Base-by-base conservation (phyloP, 176 grass and related monocot genomes). In the Elaeis guineensis region DNA sequence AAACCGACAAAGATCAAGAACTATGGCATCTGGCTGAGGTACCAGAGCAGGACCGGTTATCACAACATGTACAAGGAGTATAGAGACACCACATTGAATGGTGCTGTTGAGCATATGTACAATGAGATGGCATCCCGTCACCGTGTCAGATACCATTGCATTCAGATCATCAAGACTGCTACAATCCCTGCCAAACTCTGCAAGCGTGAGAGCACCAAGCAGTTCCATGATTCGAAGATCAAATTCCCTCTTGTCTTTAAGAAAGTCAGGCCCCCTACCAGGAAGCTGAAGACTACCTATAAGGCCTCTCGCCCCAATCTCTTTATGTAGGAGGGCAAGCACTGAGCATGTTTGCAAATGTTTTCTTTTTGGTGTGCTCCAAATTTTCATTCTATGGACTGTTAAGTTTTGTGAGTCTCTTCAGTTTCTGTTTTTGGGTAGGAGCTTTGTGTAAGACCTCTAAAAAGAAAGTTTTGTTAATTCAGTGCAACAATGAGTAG, bases 31-130 rank as follows among this genome's bases (percentile, higher is more conserved):
- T 62, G 59, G 30, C 59, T 30, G 24, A 23, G 57, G 21, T 59
- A 59, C 57, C 57, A 59, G 57, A 59, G 57, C 57, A 28, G 57
- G 12, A 59, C 57, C 1, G 57, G 57, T 49, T 62, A 62, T 16
- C 59, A 62, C 59, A 62, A 62, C 29, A 62, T 62, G 59, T 62
- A 62, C 59, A 62, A 62, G 30, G 59, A 62, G 8, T 62, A 49
- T 9, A 62, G 59, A 9, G 59, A 62, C 17, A 62, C 30, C 17
- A 62, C 30, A 5, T 30, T 62, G 29, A 62, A 62, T 48, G 59
- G 59, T 62, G 59, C 59, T 14, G 30, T 39, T 17, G 59, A 62
- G 59, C 59, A 62, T 0, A 48, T 62, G 59, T 62, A 62, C 29
- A 62, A 44, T 62, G 59, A 62, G 59, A 59, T 59, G 57, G 57